Conservation (phyloP, 495 filamentous ascomycete species). For the Penicillium manginii region DNA sequence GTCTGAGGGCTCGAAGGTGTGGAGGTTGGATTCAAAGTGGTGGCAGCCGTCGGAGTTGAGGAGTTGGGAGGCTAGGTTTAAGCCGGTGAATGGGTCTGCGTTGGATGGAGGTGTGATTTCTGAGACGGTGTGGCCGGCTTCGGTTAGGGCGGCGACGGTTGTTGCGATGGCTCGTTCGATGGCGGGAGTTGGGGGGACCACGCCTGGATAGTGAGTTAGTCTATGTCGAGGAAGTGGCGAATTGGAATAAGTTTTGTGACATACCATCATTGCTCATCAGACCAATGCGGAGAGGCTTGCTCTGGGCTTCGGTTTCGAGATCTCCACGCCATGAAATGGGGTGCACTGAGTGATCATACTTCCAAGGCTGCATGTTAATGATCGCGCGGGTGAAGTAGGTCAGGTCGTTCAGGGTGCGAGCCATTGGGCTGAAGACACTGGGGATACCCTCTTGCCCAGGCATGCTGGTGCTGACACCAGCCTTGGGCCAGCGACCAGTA, state of each 20-base stretch:
- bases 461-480: slow-evolving; percentile 86
- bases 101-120: slow-evolving; percentile 68
- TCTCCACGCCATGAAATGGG: slow-evolving; percentile 78
- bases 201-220: slow-evolving; percentile 41
- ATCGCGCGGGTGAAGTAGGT: slow-evolving; percentile 82
- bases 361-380: slow-evolving; percentile 87
- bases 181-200: slow-evolving; percentile 86
- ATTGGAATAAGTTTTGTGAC: too few relatives aligned
- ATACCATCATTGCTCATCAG: slow-evolving; percentile 77
- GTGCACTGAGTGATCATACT: slow-evolving; percentile 84
- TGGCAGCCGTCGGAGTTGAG: slow-evolving; percentile 86
- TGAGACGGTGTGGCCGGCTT: slow-evolving; percentile 75
- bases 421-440: slow-evolving; percentile 92
- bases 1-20: slow-evolving; percentile 80
- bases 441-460: slow-evolving; percentile 90
- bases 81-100: slow-evolving; percentile 68
- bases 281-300: slow-evolving; percentile 70
- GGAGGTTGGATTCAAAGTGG: slow-evolving; percentile 78
- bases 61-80: slow-evolving; percentile 80
- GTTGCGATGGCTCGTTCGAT: slow-evolving; percentile 76
- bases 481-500: slow-evolving; percentile 94
- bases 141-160: slow-evolving; percentile 66
- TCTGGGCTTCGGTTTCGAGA: slow-evolving; percentile 58
- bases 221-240: background rate
- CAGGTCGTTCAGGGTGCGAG: slow-evolving; percentile 82